Conservation (phyloP, 2,329 filamentous ascomycete species). For the Geosmithia putterillii region DNA sequence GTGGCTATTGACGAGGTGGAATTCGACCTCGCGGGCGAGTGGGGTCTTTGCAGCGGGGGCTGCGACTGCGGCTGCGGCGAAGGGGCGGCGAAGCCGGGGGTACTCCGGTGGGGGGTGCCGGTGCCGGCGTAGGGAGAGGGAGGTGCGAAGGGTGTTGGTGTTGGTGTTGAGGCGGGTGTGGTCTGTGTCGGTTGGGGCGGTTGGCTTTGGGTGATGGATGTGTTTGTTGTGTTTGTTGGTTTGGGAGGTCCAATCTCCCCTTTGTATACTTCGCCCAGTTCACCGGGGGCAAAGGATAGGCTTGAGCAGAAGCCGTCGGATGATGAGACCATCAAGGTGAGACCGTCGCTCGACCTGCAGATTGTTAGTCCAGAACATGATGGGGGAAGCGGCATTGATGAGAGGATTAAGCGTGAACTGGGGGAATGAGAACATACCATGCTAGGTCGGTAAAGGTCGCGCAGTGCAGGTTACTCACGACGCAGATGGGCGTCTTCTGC, state of each 20-base stretch:
- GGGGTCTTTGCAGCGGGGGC: constrained; percentile 40
- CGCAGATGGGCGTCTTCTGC: constrained; percentile 82
- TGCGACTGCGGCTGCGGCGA: constrained; percentile 37
- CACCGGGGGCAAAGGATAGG: constrained; percentile 69
- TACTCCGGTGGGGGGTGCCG: too few species aligned
- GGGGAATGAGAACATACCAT: constrained; percentile 51
- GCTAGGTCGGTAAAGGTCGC: constrained; percentile 94
- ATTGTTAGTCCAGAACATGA: constrained; percentile 14
- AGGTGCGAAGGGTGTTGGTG: constrained; percentile 57
- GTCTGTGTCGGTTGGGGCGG: too few species aligned
- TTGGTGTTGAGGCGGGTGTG: too few species aligned
- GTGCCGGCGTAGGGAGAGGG: constrained; percentile 39
- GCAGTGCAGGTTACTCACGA: constrained; percentile 95
- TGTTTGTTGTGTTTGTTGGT: constrained; percentile 15
- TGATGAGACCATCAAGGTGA: constrained; percentile 76
- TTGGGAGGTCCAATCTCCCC: constrained; percentile 48
- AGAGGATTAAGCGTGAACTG: not conserved
- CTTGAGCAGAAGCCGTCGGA: constrained; percentile 97
- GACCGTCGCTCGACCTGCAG: constrained; percentile 35
- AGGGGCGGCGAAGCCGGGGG: constrained; percentile 44
- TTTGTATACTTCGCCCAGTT: constrained; percentile 73
- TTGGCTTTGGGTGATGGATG: constrained; percentile 46
- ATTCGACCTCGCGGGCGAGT: constrained; percentile 75
- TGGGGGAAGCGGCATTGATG: not conserved
- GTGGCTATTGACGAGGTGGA: constrained; percentile 72